Percentiles rank a stretch among this genome's conserved stretches.
Conservation (phyloP, 2,329 filamentous ascomycete species). For the Lithohypha guttulata region DNA sequence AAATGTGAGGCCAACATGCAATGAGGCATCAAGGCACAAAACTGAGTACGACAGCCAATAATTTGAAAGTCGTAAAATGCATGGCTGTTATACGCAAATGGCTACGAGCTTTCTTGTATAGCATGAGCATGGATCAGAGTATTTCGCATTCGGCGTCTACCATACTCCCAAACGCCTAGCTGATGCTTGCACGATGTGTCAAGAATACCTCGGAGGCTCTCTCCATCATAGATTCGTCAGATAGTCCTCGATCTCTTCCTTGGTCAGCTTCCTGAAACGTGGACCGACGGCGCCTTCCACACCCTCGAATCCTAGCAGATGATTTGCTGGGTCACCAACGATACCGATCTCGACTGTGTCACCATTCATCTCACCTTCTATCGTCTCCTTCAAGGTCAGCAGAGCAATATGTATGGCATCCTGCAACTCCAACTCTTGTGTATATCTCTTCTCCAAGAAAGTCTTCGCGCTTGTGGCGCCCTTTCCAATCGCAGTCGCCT, state of each 20-base stretch:
- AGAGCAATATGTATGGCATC: constrained; percentile 98
- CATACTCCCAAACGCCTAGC: constrained; percentile 1
- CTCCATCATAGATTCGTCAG: constrained; percentile 65
- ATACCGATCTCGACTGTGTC: constrained; percentile 99
- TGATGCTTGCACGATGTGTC: background rate
- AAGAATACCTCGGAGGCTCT: too few relatives aligned
- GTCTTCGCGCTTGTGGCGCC: constrained; percentile 97
- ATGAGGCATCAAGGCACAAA: too few relatives aligned
- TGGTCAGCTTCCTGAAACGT: constrained; percentile 85
- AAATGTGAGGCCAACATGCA: too few relatives aligned
- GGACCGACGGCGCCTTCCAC: constrained; percentile 76
- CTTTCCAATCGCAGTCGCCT: constrained; percentile 97
- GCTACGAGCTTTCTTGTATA: too few relatives aligned
- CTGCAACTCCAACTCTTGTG: constrained; percentile 76
- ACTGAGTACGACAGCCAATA: too few relatives aligned
- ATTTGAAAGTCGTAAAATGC: too few relatives aligned
- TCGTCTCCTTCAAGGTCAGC: constrained; percentile 95
- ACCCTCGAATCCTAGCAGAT: constrained; percentile 82
- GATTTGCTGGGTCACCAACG: constrained; percentile 85
- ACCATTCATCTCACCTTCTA: constrained; percentile 98
- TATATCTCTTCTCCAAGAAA: constrained; percentile 98
- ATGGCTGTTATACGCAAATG: too few relatives aligned
- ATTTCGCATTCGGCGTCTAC: background rate
- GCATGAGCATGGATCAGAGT: too few relatives aligned
- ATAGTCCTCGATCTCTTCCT: constrained; percentile 99